Conservation (phyloP, 2,329 filamentous ascomycete genomes). For the Colletotrichum ledebouriae region DNA sequence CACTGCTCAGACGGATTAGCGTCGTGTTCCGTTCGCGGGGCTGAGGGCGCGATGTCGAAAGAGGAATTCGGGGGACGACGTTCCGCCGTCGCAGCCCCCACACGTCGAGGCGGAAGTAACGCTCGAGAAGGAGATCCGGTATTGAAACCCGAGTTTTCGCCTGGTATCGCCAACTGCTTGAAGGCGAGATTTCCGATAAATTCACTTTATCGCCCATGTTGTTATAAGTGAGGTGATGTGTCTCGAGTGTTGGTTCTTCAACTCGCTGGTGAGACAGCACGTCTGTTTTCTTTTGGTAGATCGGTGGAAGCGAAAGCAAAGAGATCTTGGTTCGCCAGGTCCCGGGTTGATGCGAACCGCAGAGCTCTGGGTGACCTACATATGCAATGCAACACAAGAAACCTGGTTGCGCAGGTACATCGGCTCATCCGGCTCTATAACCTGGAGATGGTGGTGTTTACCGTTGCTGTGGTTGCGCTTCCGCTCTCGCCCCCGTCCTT, state of each 20-base stretch:
- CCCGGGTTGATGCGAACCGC: not conserved
- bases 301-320: constrained; percentile 16
- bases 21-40: constrained; percentile 24
- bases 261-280: not conserved
- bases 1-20: not conserved
- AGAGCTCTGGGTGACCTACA: not conserved
- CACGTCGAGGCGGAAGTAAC: constrained; percentile 17
- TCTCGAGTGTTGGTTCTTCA: not conserved
- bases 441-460: constrained; percentile 7
- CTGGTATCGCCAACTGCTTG: not conserved
- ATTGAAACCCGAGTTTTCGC: not conserved
- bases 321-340: constrained; percentile 17
- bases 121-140: not conserved
- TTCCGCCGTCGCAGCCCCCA: constrained; percentile 38
- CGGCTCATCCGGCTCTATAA: constrained; percentile 11
- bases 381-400: constrained; percentile 30
- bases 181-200: too few relatives aligned
- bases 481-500: constrained; percentile 11
- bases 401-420: not conserved
- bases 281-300: not conserved
- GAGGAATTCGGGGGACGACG: constrained; percentile 33
- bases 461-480: not conserved
- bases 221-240: not conserved
- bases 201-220: too few relatives aligned
- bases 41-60: constrained; percentile 23